Conservation (phyloP, 139 green algal species). For the Picochlorum sp. region DNA sequence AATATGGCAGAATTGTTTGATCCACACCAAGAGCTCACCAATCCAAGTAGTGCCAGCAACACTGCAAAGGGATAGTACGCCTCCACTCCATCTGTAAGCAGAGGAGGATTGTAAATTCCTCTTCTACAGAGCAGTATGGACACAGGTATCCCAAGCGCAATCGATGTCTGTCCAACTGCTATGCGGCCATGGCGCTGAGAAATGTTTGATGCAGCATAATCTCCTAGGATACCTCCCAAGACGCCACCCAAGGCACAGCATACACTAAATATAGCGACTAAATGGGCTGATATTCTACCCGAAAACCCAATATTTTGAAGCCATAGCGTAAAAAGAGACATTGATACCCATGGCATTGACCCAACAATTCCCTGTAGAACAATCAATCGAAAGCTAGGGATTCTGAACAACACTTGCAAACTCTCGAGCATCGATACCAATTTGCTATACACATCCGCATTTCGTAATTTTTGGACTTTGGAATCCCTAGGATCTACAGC, state of each 20-base stretch:
- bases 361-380: conserved; percentile 74
- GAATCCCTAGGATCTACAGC: conserved; percentile 28
- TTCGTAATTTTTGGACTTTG: background rate
- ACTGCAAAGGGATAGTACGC: conserved; percentile 27
- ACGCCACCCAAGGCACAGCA: conserved; percentile 44
- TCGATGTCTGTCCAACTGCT: background rate
- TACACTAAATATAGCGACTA: conserved; percentile 39
- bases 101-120: background rate
- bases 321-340: conserved; percentile 64
- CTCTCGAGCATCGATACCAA: conserved; percentile 13
- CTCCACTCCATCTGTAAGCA: background rate
- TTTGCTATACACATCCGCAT: background rate
- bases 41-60: conserved; percentile 52
- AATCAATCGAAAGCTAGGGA: conserved; percentile 44
- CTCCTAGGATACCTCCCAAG: conserved; percentile 58
- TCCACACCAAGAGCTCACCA: conserved; percentile 53
- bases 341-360: conserved; percentile 75
- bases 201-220: conserved; percentile 12
- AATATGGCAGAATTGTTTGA: conserved; percentile 77
- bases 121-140: background rate
- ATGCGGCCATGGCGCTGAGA: background rate
- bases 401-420: conserved; percentile 21
- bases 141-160: conserved; percentile 3
- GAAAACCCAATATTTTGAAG: conserved; percentile 68
- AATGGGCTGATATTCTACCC: conserved; percentile 14